These are phyloP conservation scores for Zalerion maritima DNA, from an alignment of 495 filamentous ascomycete species.

Conservation along the genomic window DNA sequence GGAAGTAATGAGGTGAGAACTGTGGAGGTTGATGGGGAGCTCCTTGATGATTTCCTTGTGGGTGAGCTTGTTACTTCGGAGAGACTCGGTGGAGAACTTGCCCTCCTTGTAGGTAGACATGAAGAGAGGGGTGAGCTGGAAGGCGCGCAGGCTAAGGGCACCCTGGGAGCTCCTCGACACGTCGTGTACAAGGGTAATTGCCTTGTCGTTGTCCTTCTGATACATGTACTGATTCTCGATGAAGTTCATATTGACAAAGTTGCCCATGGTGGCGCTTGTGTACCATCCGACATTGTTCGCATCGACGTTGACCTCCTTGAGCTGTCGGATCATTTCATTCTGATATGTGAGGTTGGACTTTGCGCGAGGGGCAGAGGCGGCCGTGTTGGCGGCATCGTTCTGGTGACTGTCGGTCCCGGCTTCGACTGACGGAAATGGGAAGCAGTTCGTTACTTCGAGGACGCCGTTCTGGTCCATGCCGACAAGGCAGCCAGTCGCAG, in stretches of 20 bases:
- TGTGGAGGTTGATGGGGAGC: constrained; percentile 83
- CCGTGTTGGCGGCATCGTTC: constrained; percentile 60
- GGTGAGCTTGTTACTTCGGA: constrained; percentile 81
- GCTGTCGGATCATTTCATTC: constrained; percentile 91
- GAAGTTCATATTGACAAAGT: constrained; percentile 87
- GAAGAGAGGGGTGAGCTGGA: constrained; percentile 74
- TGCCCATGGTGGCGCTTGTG: constrained; percentile 95
- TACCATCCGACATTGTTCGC: constrained; percentile 98
- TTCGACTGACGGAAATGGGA: constrained; percentile 84
- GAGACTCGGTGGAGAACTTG: constrained; percentile 90
- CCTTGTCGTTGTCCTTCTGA: constrained; percentile 88
- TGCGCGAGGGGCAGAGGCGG: constrained; percentile 76
- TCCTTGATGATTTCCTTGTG: constrained; percentile 92
- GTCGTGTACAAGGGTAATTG: constrained; percentile 89
- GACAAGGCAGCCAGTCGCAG: constrained; percentile 76
- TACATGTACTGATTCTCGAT: constrained; percentile 98
- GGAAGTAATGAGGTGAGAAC: constrained; percentile 90
- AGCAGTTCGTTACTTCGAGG: constrained; percentile 86
- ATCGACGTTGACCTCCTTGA: constrained; percentile 95
- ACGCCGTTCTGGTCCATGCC: constrained; percentile 79
- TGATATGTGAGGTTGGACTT: constrained; percentile 85
- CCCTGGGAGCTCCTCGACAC: constrained; percentile 88
- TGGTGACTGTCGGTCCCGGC: constrained; percentile 60
- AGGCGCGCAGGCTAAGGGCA: constrained; percentile 76
- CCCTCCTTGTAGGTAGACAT: constrained; percentile 88